Conservation (phyloP, 2,329 filamentous ascomycete species). For the Beauveria sp. region DNA sequence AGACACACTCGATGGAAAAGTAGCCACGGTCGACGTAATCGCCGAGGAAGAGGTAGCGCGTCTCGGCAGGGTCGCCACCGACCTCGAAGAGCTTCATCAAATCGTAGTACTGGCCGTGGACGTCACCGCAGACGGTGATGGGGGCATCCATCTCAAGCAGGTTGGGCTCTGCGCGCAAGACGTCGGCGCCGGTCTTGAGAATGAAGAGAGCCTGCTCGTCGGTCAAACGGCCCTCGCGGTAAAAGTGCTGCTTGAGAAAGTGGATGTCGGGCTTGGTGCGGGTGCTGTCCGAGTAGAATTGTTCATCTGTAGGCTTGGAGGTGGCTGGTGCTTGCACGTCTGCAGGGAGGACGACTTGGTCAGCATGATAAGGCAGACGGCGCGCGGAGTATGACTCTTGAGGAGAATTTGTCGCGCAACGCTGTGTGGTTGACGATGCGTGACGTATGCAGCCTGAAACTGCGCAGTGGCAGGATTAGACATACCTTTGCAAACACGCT, state of each 20-base stretch:
- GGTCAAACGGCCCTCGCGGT: constrained; percentile 90
- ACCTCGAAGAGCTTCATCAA: constrained; percentile 99
- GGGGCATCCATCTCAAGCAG: constrained; percentile 98
- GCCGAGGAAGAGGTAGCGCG: constrained; percentile 90
- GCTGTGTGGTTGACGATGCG: neutral
- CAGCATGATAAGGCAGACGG: neutral
- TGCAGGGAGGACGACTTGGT: constrained; percentile 29
- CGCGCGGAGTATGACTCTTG: neutral
- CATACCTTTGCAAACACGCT: constrained; percentile 97
- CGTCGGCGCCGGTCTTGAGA: constrained; percentile 75
- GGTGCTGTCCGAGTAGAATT: constrained; percentile 86
- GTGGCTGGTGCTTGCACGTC: constrained; percentile 97
- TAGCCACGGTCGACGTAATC: constrained; percentile 98
- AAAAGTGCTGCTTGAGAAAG: constrained; percentile 97
- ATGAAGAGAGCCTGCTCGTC: constrained; percentile 98
- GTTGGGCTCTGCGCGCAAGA: constrained; percentile 86
- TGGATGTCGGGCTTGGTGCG: constrained; percentile 82
- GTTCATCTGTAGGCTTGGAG: constrained; percentile 82
- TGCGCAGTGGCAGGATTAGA: neutral
- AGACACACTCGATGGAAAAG: constrained; percentile 97
- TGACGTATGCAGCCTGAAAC: neutral
- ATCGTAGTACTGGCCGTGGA: constrained; percentile 98
- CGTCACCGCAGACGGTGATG: constrained; percentile 96
- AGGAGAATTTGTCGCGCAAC: neutral
- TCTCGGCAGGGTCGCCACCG: constrained; percentile 92